Conservation (phyloP, 2,329 filamentous ascomycete species). For the Botryotinia calthae region DNA sequence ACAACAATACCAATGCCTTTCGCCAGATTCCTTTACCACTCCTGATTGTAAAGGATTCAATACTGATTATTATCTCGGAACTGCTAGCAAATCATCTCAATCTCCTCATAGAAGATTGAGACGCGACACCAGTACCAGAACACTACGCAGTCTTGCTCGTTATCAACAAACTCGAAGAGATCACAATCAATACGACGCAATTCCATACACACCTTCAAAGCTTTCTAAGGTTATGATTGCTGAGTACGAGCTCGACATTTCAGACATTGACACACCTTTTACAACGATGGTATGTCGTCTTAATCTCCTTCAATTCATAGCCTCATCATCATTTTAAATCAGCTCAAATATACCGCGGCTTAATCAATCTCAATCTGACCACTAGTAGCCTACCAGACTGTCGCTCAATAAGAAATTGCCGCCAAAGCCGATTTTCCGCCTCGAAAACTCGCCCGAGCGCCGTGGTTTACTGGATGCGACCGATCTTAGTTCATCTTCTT, state of each 20-base stretch:
- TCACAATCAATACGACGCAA: background rate
- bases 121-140: background rate
- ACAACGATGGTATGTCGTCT: constrained; percentile 10
- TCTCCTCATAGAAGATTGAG: background rate
- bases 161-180: background rate
- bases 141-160: background rate
- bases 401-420: constrained; percentile 12
- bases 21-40: background rate
- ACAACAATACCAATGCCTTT: background rate
- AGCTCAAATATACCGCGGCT: too few relatives aligned
- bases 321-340: background rate
- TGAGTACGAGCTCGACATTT: background rate
- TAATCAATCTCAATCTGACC: background rate
- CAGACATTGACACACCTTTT: background rate
- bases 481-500: constrained; percentile 5
- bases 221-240: constrained; percentile 17
- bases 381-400: background rate
- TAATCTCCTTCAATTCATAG: background rate
- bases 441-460: constrained; percentile 1
- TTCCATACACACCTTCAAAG: background rate
- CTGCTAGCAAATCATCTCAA: background rate
- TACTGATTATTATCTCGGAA: background rate
- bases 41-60: background rate
- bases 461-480: constrained; percentile 14
- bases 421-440: background rate